These are phyloP conservation scores for Camellia sinensis DNA, from an alignment of 148 eudicot species.

Conservation along the genomic window DNA sequence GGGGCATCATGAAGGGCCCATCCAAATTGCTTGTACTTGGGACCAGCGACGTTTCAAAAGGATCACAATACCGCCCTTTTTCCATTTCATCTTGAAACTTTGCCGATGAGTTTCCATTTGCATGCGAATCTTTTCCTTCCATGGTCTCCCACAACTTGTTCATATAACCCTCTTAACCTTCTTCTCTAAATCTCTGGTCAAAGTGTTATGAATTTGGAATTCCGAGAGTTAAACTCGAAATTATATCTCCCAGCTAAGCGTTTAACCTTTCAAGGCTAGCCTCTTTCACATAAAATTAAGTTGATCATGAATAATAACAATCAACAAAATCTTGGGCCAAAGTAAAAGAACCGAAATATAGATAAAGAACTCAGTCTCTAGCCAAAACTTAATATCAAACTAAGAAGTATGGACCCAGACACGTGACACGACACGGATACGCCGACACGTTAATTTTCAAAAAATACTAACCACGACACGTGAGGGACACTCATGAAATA, in stretches of 20 bases:
- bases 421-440: no score
- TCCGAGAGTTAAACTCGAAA: not conserved
- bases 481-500: no score
- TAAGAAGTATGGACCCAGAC: no score
- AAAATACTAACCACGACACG: no score
- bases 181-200: not conserved
- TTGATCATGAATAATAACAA: not conserved
- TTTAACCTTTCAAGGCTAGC: not conserved
- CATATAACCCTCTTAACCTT: not conserved
- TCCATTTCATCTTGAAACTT: slow-evolving; percentile 8
- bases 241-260: not conserved
- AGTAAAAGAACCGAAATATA: not conserved
- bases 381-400: no score
- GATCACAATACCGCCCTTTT: slow-evolving; percentile 13
- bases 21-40: slow-evolving; percentile 11
- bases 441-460: no score
- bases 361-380: not conserved
- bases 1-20: slow-evolving; percentile 37
- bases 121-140: slow-evolving; percentile 18
- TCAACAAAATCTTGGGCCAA: not conserved
- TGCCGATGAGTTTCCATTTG: not conserved
- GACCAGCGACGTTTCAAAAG: slow-evolving; percentile 19
- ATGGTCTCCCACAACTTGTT: slow-evolving; percentile 9
- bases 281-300: not conserved
- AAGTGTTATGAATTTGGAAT: not conserved